These are phyloP conservation scores for Metschnikowia koreensis DNA, from an alignment of 805 yeast species.

Conservation along the genomic window DNA sequence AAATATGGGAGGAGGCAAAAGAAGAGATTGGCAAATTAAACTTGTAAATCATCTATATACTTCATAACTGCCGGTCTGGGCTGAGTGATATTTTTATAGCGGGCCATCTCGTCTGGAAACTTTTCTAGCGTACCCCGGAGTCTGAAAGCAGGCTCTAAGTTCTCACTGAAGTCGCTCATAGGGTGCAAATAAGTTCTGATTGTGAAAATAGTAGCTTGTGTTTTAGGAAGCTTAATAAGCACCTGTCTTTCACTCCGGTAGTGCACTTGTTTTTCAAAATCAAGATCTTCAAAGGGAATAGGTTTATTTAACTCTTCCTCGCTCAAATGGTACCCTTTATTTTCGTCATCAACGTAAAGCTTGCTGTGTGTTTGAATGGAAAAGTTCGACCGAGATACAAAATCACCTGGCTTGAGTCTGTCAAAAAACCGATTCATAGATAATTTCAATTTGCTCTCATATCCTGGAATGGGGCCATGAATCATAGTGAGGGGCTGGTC, in stretches of 20 bases:
- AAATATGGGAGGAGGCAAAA: conserved; percentile 64
- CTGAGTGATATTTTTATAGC: conserved; percentile 59
- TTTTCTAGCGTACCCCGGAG: conserved; percentile 63
- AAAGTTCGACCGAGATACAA: conserved; percentile 40
- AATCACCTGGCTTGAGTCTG: conserved; percentile 34
- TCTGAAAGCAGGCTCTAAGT: conserved; percentile 46
- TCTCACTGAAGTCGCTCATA: conserved; percentile 43
- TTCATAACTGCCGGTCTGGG: conserved; percentile 68
- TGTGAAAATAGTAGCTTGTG: conserved; percentile 48
- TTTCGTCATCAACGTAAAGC: conserved; percentile 37
- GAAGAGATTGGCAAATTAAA: conserved; percentile 30
- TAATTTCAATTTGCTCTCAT: conserved; percentile 35
- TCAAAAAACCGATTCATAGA: conserved; percentile 44
- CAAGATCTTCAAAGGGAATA: conserved; percentile 26
- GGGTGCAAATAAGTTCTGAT: conserved; percentile 61
- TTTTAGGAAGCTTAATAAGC: conserved; percentile 50
- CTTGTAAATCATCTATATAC: conserved; percentile 15
- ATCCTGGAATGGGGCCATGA: conserved; percentile 44
- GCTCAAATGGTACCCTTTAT: conserved; percentile 39
- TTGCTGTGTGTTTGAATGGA: conserved; percentile 36
- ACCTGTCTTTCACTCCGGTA: conserved; percentile 61
- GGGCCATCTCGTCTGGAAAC: conserved; percentile 55
- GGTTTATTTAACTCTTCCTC: conserved; percentile 26
- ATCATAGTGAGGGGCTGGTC: conserved; percentile 37
- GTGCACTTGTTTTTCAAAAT: conserved; percentile 46